Evolutionary conservation across 371 early-diverging fungal species (phyloP).

Genomic region (Rhizopus arrhizus): DNA sequence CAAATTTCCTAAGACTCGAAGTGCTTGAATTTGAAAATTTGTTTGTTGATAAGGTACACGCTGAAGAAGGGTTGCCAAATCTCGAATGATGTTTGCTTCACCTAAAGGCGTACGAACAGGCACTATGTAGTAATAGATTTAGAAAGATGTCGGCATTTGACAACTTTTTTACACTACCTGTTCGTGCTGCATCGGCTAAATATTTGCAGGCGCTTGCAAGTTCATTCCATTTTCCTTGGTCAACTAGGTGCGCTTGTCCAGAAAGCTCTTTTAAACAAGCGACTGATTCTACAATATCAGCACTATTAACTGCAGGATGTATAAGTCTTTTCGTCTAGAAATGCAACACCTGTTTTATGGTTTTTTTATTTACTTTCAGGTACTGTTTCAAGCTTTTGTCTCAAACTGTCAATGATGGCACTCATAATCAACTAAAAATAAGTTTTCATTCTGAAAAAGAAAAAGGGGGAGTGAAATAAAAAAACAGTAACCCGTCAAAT

Average conservation of each 20-base stretch:
- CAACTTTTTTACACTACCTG: slow-evolving; percentile 13
- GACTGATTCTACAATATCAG: slow-evolving; percentile 3
- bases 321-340: slow-evolving; percentile 8
- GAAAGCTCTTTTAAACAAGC: slow-evolving; percentile 9
- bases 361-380: slow-evolving; percentile 11
- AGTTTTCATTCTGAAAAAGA: not conserved
- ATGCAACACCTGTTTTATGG: not conserved
- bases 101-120: slow-evolving; percentile 53
- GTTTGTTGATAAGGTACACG: slow-evolving; percentile 30
- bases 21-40: slow-evolving; percentile 58
- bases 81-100: slow-evolving; percentile 40
- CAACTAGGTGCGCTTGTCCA: slow-evolving; percentile 5
- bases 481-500: not conserved
- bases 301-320: not conserved
- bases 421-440: slow-evolving; percentile 10
- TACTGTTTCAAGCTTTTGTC: slow-evolving; percentile 8
- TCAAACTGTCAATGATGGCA: slow-evolving; percentile 18
- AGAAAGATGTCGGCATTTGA: not conserved
- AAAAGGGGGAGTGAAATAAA: not conserved
- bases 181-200: slow-evolving; percentile 22
- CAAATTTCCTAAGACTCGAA: slow-evolving; percentile 75
- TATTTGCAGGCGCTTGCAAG: slow-evolving; percentile 14
- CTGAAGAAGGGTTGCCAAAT: slow-evolving; percentile 36
- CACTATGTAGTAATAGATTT: slow-evolving; percentile 31
- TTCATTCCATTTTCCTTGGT: slow-evolving; percentile 12